Base-by-base conservation (phyloP, 1,284 basidiomycete genomes). In the Microbotryomycetes sp. region DNA sequence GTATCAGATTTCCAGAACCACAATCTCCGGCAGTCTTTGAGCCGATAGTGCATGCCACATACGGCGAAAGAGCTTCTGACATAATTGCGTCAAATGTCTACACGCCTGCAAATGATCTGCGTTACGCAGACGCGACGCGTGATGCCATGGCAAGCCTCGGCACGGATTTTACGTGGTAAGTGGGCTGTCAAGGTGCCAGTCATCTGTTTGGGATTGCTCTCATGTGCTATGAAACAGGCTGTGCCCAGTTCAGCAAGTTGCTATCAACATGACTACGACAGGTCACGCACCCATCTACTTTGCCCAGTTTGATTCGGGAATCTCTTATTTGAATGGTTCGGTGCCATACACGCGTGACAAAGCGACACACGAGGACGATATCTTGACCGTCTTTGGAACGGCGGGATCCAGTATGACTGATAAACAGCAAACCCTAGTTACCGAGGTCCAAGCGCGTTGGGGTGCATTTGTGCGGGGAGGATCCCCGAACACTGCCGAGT, bases 91-190 rank as follows among this genome's bases (percentile, higher is more conserved):
- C 65, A 6, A 57, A 59, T 0, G 45, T 65, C 7, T 71, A 67
- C 45, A 27, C 47, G 11, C 58, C 61, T 31, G 23, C 52, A 21
- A 7, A 41, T 15, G 18, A 56, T 11, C 13, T 24, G 0, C 30
- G 21, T n/a, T 57, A 60, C 26, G 11, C 21, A 2, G 64, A 64
- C 28, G 57, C 45, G 0, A 27, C 54, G 13, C 45, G 58, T 13
- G 28, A 51, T 1, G 18, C 53, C 26, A 54, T 70, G 13, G 21
- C 54, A 5, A 35, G 26, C 1, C 56, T 71, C 7, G 57, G 59
- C 1, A 67, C 70, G 3, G 70, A 71, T 45, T 68, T 61, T 18
- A 30, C 50, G 27, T 71, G 66, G 64, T 58, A 23, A 46, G 63
- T 50, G 15, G 21, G 26, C 29, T n/a, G 27, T 28, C 23, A 5